These are phyloP conservation scores for Pseudogymnoascus sp. DNA, from an alignment of 2,329 filamentous ascomycete species.

Conservation along the genomic window DNA sequence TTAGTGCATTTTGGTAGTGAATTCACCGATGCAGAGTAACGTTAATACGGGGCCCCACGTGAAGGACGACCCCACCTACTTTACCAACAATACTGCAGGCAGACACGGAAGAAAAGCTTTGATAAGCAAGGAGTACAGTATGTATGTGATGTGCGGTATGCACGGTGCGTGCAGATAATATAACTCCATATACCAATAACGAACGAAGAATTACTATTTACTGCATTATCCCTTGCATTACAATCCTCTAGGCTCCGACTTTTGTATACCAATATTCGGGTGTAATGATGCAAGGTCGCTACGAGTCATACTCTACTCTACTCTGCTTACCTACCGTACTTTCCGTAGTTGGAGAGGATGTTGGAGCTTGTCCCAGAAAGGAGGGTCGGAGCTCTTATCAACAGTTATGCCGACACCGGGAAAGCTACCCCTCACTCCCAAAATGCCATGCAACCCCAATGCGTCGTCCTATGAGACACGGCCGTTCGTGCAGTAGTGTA, in stretches of 20 bases:
- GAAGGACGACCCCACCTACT: background rate
- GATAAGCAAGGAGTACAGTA: background rate
- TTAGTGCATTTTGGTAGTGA: slow-evolving; percentile 9
- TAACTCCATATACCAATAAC: background rate
- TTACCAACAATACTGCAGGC: background rate
- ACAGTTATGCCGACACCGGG: background rate
- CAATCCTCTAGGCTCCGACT: background rate
- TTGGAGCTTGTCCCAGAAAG: slow-evolving; percentile 5
- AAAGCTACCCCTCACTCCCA: slow-evolving; percentile 3
- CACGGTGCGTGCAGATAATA: background rate
- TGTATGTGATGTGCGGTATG: background rate
- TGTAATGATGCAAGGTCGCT: background rate
- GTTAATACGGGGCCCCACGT: slow-evolving; percentile 1
- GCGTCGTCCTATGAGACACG: slow-evolving; percentile 6
- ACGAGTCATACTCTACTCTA: background rate
- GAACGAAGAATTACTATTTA: background rate
- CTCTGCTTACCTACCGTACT: background rate
- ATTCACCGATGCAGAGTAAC: background rate
- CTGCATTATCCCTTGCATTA: background rate
- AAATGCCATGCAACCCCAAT: slow-evolving; percentile 1
- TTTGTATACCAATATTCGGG: background rate
- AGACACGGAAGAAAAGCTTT: background rate
- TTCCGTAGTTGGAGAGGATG: background rate
- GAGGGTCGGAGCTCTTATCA: background rate
- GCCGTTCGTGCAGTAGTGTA: background rate